These are phyloP conservation scores for Cordyceps fumosorosea DNA, from an alignment of 2,329 filamentous ascomycete genomes.

Conservation along the genomic window DNA sequence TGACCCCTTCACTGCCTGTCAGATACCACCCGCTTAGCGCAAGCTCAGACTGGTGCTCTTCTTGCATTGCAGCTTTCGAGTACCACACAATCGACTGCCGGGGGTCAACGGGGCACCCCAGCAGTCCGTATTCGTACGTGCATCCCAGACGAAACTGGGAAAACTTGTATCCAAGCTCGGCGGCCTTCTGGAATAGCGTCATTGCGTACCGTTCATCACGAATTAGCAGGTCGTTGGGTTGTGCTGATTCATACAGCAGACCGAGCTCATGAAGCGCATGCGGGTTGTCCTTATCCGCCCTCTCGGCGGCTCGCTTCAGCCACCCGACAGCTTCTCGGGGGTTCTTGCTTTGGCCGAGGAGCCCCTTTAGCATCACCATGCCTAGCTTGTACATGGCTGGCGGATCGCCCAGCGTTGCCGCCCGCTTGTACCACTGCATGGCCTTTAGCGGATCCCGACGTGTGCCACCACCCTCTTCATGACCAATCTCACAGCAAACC, in stretches of 20 bases:
- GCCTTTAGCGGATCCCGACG: slow-evolving; percentile 86
- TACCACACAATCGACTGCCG: slow-evolving; percentile 90
- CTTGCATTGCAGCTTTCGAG: slow-evolving; percentile 80
- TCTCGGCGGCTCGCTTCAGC: slow-evolving; percentile 88
- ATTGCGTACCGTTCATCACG: slow-evolving; percentile 76
- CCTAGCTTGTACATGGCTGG: slow-evolving; percentile 98
- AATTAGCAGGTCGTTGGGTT: slow-evolving; percentile 64
- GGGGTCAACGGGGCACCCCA: slow-evolving; percentile 78
- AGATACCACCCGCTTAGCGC: slow-evolving; percentile 89
- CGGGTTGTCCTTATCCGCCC: slow-evolving; percentile 82
- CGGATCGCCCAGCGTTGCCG: slow-evolving; percentile 81
- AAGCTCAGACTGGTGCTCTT: slow-evolving; percentile 88
- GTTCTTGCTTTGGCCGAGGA: slow-evolving; percentile 81
- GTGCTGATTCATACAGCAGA: slow-evolving; percentile 57
- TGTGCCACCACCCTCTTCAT: slow-evolving; percentile 90
- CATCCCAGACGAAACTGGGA: slow-evolving; percentile 85
- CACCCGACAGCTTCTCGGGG: slow-evolving; percentile 81
- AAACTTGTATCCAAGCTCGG: slow-evolving; percentile 87
- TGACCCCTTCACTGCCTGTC: slow-evolving; percentile 78
- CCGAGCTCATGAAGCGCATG: slow-evolving; percentile 89
- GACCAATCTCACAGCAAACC: slow-evolving; percentile 93
- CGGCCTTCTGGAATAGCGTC: slow-evolving; percentile 78
- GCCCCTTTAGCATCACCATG: slow-evolving; percentile 88
- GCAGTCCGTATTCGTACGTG: slow-evolving; percentile 80
- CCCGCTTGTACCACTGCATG: slow-evolving; percentile 96